These are phyloP conservation scores for Aspergillus panamensis DNA, from an alignment of 495 filamentous ascomycete species.

Conservation along the genomic window DNA sequence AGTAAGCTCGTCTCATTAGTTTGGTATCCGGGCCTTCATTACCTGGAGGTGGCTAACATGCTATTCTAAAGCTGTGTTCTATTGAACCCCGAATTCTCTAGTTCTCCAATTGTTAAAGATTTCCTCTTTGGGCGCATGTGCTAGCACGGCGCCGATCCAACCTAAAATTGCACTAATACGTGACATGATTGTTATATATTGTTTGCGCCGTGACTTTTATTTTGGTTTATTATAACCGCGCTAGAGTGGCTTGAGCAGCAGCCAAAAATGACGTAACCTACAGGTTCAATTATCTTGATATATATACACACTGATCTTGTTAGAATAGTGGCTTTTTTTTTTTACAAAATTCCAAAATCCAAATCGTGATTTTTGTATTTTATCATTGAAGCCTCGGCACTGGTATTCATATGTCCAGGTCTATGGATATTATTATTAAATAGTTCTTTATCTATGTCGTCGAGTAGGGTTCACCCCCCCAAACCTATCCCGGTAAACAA, in stretches of 20 bases:
- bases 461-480: conserved; percentile 1
- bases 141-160: conserved; percentile 11
- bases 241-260: no score
- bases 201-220: not conserved
- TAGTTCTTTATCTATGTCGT: conserved; percentile 16
- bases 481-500: conserved; percentile 9
- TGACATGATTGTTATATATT: not conserved
- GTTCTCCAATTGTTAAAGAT: conserved; percentile 65
- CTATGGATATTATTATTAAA: conserved; percentile 21
- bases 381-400: not conserved
- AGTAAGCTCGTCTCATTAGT: conserved; percentile 45
- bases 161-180: conserved; percentile 1
- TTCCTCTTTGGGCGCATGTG: conserved; percentile 56
- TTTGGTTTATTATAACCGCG: not conserved
- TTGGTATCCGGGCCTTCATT: not conserved
- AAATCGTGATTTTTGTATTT: not conserved
- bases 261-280: no score
- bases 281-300: no score
- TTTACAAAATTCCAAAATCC: not conserved
- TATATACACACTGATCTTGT: no score
- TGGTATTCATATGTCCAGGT: conserved; percentile 2
- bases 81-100: conserved; percentile 67
- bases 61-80: conserved; percentile 53
- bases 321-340: no score
- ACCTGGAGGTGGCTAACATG: conserved; percentile 1